phyloP scores from a whole-genome alignment of 177 flowering plant species.

The Tripterygium wilfordii region DNA sequence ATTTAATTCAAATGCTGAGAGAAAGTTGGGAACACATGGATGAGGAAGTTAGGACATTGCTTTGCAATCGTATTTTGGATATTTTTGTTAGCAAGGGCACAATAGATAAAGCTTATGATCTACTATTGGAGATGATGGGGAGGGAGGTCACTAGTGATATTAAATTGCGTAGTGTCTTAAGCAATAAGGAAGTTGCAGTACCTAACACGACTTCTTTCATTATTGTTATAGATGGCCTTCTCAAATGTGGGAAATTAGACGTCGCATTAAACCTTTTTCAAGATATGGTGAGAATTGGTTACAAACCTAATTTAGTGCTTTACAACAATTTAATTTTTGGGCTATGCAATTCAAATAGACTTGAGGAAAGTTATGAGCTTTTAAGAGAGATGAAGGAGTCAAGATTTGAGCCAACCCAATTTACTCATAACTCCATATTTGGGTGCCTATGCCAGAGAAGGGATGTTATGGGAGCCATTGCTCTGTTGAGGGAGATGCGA shows the following conservation, averaged over 20 bases:
- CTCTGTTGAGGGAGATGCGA: conserved; percentile 58
- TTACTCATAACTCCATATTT: conserved; percentile 62
- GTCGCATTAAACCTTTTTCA: conserved; percentile 51
- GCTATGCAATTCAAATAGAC: conserved; percentile 51
- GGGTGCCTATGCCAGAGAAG: conserved; percentile 62
- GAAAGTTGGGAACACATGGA: conserved; percentile 25
- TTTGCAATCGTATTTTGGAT: conserved; percentile 46
- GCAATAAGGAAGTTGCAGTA: conserved; percentile 12
- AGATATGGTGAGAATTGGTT: conserved; percentile 46
- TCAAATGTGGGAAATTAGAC: conserved; percentile 48
- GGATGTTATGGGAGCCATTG: conserved; percentile 52
- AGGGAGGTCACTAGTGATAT: conserved; percentile 13
- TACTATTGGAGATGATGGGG: conserved; percentile 41
- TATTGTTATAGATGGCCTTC: conserved; percentile 63
- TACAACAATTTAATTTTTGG: conserved; percentile 68
- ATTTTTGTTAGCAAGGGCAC: conserved; percentile 38
- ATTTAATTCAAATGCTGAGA: conserved; percentile 33
- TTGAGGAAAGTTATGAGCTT: conserved; percentile 54
- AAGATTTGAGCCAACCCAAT: conserved; percentile 59
- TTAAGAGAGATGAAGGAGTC: conserved; percentile 54
- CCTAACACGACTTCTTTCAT: conserved; percentile 44
- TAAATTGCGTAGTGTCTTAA: conserved; percentile 15
- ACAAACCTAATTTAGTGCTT: conserved; percentile 28
- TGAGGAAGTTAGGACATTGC: conserved; percentile 16
- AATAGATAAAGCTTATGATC: conserved; percentile 42